These are phyloP conservation scores for Cyberlindnera petersonii DNA, from an alignment of 805 yeast species.

Conservation along the genomic window DNA sequence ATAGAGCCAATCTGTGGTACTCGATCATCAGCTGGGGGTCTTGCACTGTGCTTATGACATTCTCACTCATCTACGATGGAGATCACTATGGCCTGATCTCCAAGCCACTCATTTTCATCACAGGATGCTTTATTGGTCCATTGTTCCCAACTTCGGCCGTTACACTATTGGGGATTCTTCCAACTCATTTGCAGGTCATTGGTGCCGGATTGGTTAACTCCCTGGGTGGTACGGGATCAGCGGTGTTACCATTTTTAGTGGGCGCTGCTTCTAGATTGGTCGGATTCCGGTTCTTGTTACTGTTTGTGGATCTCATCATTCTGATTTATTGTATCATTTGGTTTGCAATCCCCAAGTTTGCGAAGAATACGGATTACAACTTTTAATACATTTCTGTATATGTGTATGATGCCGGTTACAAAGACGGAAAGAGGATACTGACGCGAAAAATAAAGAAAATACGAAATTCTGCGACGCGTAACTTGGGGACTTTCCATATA, in stretches of 20 bases:
- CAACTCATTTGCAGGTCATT: constrained; percentile 52
- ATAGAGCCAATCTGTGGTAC: constrained; percentile 33
- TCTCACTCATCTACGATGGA: constrained; percentile 13
- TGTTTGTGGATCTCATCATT: constrained; percentile 10
- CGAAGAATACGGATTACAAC: constrained; percentile 4
- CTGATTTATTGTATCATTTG: constrained; percentile 12
- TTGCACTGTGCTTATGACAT: constrained; percentile 19
- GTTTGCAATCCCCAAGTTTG: constrained; percentile 6
- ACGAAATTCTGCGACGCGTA: constrained; percentile 1
- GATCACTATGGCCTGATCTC: constrained; percentile 3
- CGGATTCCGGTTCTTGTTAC: constrained; percentile 10
- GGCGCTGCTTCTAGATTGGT: constrained; percentile 38
- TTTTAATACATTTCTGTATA: too few relatives aligned
- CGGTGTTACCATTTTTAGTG: constrained; percentile 60
- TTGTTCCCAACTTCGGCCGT: constrained; percentile 70
- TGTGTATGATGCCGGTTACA: too few relatives aligned
- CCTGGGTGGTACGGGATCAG: constrained; percentile 82
- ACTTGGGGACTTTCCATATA: neutral
- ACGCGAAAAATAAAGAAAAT: constrained; percentile 1
- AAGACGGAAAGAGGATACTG: neutral
- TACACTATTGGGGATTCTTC: constrained; percentile 58
- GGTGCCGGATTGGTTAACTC: constrained; percentile 78
- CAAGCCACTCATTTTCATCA: constrained; percentile 30
- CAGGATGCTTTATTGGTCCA: constrained; percentile 67
- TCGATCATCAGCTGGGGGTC: constrained; percentile 33